Evolutionary conservation across 2,329 filamentous ascomycete genomes (phyloP).

Genomic region (Colletotrichum ledebouriae): DNA sequence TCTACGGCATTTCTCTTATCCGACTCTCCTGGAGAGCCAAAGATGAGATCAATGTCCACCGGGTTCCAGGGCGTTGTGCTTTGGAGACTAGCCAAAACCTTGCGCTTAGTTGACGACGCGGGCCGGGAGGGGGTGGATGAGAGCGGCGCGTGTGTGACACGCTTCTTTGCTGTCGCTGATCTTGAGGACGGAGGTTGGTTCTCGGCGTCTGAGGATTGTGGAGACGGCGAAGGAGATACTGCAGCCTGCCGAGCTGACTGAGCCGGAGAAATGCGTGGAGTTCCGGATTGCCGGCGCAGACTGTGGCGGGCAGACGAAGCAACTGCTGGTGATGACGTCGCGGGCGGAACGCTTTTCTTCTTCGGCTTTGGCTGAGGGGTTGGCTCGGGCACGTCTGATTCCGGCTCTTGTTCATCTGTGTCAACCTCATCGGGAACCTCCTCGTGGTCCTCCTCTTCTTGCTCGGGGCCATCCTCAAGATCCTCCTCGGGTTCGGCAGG

Average conservation of each 20-base stretch:
- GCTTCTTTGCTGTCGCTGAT: slow-evolving; percentile 62
- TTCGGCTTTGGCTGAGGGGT: slow-evolving; percentile 38
- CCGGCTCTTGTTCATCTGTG: slow-evolving; percentile 23
- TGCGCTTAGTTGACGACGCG: slow-evolving; percentile 74
- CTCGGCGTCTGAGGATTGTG: slow-evolving; percentile 84
- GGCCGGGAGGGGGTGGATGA: slow-evolving; percentile 54
- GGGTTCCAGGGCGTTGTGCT: slow-evolving; percentile 77
- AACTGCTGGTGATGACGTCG: slow-evolving; percentile 45
- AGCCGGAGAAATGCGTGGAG: slow-evolving; percentile 55
- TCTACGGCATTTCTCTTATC: slow-evolving; percentile 67
- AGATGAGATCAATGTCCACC: slow-evolving; percentile 81
- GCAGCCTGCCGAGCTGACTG: slow-evolving; percentile 66
- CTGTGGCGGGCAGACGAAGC: slow-evolving; percentile 42
- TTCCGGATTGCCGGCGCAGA: slow-evolving; percentile 60
- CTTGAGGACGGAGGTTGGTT: slow-evolving; percentile 81
- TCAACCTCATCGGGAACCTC: background rate
- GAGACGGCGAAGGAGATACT: slow-evolving; percentile 74
- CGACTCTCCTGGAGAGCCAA: slow-evolving; percentile 62
- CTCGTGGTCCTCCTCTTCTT: background rate
- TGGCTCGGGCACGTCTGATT: slow-evolving; percentile 35
- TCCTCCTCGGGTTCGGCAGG: slow-evolving; percentile 19
- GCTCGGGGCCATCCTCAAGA: slow-evolving; percentile 2
- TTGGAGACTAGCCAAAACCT: slow-evolving; percentile 67
- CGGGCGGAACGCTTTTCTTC: slow-evolving; percentile 48
- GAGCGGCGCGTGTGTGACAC: slow-evolving; percentile 61